phyloP scores from a whole-genome alignment of 177 flowering plant species.

The Vitis hybrid region DNA sequence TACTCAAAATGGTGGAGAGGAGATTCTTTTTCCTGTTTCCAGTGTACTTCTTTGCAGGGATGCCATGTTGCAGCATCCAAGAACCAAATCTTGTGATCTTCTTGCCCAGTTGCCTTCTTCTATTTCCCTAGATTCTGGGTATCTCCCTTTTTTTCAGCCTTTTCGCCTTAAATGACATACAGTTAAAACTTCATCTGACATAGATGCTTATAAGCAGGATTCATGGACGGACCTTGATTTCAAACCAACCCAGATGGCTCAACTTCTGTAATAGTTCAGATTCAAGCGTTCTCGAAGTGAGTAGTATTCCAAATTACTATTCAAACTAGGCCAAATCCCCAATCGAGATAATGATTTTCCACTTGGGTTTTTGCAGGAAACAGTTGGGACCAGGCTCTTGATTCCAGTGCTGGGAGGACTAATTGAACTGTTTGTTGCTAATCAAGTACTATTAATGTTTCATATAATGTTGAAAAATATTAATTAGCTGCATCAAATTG shows the following conservation, averaged over 20 bases:
- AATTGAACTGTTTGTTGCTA: slow-evolving; percentile 62
- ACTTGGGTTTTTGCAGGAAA: slow-evolving; percentile 40
- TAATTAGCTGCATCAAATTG: no score
- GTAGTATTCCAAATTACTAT: slow-evolving; percentile 1
- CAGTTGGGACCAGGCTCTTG: slow-evolving; percentile 56
- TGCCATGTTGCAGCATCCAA: slow-evolving; percentile 53
- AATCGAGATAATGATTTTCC: not conserved
- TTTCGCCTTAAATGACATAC: no score
- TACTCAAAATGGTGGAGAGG: slow-evolving; percentile 33
- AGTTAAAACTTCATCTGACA: not conserved
- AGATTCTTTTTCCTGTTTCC: slow-evolving; percentile 43
- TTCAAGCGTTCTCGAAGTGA: slow-evolving; percentile 33
- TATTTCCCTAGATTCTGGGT: slow-evolving; percentile 74
- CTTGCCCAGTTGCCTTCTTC: slow-evolving; percentile 63
- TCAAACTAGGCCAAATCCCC: no score
- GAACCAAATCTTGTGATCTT: slow-evolving; percentile 60
- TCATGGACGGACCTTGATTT: slow-evolving; percentile 54
- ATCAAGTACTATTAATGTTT: slow-evolving; percentile 42
- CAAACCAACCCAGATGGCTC: slow-evolving; percentile 73
- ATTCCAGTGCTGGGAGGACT: slow-evolving; percentile 69
- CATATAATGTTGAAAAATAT: no score
- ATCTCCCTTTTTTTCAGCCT: not conserved
- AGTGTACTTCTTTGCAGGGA: slow-evolving; percentile 60
- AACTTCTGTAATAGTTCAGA: slow-evolving; percentile 40
- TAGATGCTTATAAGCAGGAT: slow-evolving; percentile 29